phyloP scores from a whole-genome alignment of 2,329 filamentous ascomycete species.

The Alternaria burnsii region DNA sequence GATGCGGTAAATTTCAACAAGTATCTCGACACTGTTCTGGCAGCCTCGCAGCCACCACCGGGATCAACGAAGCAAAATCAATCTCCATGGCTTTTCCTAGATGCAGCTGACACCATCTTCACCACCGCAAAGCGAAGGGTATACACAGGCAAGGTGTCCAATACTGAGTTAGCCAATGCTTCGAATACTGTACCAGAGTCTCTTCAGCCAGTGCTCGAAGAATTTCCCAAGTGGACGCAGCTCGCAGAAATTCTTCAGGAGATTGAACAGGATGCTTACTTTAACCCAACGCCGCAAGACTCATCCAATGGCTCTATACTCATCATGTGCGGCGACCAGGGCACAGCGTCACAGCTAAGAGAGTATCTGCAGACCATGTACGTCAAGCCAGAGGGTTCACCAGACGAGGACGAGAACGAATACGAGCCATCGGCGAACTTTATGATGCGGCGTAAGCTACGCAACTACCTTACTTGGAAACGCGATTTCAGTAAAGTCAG shows the following conservation, averaged over 20 bases:
- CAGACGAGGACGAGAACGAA: slow-evolving; percentile 61
- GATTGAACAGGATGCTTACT: slow-evolving; percentile 88
- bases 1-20: slow-evolving; percentile 92
- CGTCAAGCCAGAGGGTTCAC: slow-evolving; percentile 63
- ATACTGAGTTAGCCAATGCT: slow-evolving; percentile 60
- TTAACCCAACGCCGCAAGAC: slow-evolving; percentile 78
- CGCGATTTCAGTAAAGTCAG: slow-evolving; percentile 87
- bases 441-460: slow-evolving; percentile 88
- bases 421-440: slow-evolving; percentile 75
- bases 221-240: slow-evolving; percentile 91
- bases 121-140: slow-evolving; percentile 87
- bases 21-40: slow-evolving; percentile 92
- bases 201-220: slow-evolving; percentile 83
- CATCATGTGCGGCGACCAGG: slow-evolving; percentile 92
- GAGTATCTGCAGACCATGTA: slow-evolving; percentile 95
- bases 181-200: slow-evolving; percentile 64
- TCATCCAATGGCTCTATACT: slow-evolving; percentile 91
- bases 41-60: slow-evolving; percentile 86
- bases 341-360: slow-evolving; percentile 84
- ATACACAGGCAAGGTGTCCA: slow-evolving; percentile 76
- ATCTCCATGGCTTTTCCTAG: slow-evolving; percentile 94
- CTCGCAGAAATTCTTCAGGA: slow-evolving; percentile 91
- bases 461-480: slow-evolving; percentile 91
- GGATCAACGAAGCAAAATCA: slow-evolving; percentile 88
- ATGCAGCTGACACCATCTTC: slow-evolving; percentile 94